Evolutionary conservation across 345 rosid species (phyloP), one percentile per base, ranked within the genome.

Genomic region (Kandelia obovata): DNA sequence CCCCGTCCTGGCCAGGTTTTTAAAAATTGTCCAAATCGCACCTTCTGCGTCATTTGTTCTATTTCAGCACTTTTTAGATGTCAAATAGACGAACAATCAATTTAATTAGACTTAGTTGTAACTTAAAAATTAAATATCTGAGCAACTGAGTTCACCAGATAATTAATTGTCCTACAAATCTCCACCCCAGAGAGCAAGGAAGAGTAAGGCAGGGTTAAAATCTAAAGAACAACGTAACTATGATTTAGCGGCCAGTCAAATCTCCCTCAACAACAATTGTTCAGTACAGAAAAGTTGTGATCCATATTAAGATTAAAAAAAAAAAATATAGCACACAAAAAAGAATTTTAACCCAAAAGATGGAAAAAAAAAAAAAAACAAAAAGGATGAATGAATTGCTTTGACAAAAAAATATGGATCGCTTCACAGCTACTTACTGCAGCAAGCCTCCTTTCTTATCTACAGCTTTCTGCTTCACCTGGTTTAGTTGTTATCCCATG

Each of bases 381-480:
- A 69, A 28, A 2, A 0, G 78, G 83, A 77, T 81, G 81, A 84
- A 84, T 77, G 84, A 84, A 83, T 83, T 65, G 76, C 88, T 78
- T 58, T 23, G 2, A 64, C 57, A 55, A 35, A 75, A 68, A 66
- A 74, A 35, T 30, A 53, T 51, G 49, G 71, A 62, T 66, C 47
- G 73, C 73, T 73, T 55, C 27, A 76, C 72, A 28, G 84, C 82
- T 51, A 52, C 76, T 69, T 75, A 21, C 63, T 53, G 69, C 70
- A 34, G 75, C 76, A 56, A 71, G 61, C 75, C 74, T 58, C 62
- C 47, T 72, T 75, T 75, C 74, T 76, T 66, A 34, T 78, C 77
- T 78, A 84, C 87, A 81, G 83, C 74, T 79, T 79, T 31, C 34
- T 34, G 39, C 21, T 32, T 61, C 32, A 52, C 58, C 17, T 52